These are phyloP conservation scores for Liriodendron chinense DNA, from an alignment of 164 flowering plant species.

Conservation along the genomic window DNA sequence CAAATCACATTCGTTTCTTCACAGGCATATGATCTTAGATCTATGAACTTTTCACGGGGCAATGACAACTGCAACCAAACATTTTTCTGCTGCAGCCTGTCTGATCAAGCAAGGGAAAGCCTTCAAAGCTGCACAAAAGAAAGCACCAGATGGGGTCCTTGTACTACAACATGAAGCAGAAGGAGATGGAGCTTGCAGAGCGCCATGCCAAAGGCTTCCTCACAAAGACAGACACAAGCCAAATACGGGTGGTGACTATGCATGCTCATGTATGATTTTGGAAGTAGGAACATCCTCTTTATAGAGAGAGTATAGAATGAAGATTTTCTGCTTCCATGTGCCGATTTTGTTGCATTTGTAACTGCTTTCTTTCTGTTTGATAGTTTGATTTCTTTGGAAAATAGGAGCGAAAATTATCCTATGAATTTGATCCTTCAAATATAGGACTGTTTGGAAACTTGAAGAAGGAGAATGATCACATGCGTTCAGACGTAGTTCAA, in stretches of 20 bases:
- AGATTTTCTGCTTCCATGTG: not conserved
- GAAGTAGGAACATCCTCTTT: not conserved
- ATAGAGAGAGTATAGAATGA: not conserved
- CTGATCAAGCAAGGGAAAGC: conserved; percentile 69
- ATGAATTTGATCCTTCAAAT: not conserved
- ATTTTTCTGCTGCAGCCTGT: conserved; percentile 47
- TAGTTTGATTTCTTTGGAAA: not conserved
- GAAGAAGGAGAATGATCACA: too few relatives aligned
- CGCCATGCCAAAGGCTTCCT: conserved; percentile 76
- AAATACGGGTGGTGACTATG: conserved; percentile 90
- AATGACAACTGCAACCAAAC: not conserved
- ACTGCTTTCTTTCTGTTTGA: not conserved
- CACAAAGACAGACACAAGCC: conserved; percentile 90
- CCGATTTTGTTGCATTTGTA: not conserved
- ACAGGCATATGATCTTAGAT: not conserved
- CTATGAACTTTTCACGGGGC: not conserved
- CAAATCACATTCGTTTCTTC: not conserved
- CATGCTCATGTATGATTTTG: not conserved
- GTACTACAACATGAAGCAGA: conserved; percentile 83
- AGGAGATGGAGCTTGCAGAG: conserved; percentile 83
- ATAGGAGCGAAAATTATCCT: not conserved
- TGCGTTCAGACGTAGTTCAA: too few relatives aligned
- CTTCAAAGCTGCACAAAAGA: conserved; percentile 89
- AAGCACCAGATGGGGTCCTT: conserved; percentile 91
- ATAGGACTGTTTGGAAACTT: too few relatives aligned